Evolutionary conservation across 805 yeast species (phyloP), one percentile per base, ranked within the genome.

Genomic region (Candida anglica): DNA sequence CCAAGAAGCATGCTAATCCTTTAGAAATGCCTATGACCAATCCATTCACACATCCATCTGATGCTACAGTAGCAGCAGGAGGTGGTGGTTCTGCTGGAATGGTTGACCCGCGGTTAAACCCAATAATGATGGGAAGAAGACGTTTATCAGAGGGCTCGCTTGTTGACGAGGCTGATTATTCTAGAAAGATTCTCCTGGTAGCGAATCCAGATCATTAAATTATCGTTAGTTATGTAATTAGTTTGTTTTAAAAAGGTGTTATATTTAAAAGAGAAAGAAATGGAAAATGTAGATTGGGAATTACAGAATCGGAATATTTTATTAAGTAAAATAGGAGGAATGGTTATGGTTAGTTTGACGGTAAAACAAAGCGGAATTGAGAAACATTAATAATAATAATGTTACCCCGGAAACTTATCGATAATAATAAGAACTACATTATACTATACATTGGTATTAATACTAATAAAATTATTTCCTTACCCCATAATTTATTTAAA

Each of bases 71-170:
- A 2, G 40, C 44, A 2, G 28, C 44, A 6, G 43, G 45, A 15
- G 43, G 40, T 21, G 52, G 33, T 37, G 53, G 37, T 38, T 45
- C 19, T 31, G 33, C 35, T 28, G 37, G 40, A 22, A 40, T 60
- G 34, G 61, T 44, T 28, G 89, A 77, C 55, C 87, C 83, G 31
- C 67, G 88, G 37, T 60, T 82, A 41, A 81, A 82, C 53, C 87
- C 88, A 1, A 73, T 77, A 28, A 78, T 84, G 82, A 64, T 84
- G 56, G 95, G 94, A 24, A 77, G 89, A 52, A 77, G 95, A 50
- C 69, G 96, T 43, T 69, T 86, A 41, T 79, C 88, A 48, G 91
- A 85, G 48, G 96, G 96, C 4, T 79, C 91, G 2, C 66, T 89
- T 34, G 89, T 94, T 8, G 94, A 87, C 55, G 94, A 84, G 41